Evolutionary conservation across 2,329 filamentous ascomycete species (phyloP).

Genomic region (Clonostachys solani): DNA sequence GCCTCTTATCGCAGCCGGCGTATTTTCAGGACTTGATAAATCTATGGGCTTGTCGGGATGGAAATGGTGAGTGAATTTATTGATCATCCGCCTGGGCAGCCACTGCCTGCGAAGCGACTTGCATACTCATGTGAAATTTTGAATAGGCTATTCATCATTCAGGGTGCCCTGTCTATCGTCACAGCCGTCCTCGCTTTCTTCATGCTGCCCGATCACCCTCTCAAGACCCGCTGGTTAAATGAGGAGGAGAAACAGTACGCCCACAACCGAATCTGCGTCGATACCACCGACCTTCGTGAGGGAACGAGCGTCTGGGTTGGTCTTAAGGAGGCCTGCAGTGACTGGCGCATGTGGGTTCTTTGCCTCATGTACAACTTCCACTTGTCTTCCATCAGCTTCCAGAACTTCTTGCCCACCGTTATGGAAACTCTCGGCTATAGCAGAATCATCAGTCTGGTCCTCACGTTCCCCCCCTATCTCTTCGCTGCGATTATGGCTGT

Average conservation of each 20-base stretch:
- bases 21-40: slow-evolving; percentile 36
- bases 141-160: slow-evolving; percentile 57
- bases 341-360: slow-evolving; percentile 44
- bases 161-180: slow-evolving; percentile 41
- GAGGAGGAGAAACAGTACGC: slow-evolving; percentile 38
- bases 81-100: slow-evolving; percentile 16
- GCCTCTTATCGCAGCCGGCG: slow-evolving; percentile 42
- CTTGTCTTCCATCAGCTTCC: slow-evolving; percentile 31
- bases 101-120: slow-evolving; percentile 26
- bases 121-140: slow-evolving; percentile 23
- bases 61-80: slow-evolving; percentile 63
- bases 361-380: slow-evolving; percentile 47
- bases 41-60: slow-evolving; percentile 52
- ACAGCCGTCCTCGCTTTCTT: slow-evolving; percentile 18
- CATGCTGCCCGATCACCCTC: slow-evolving; percentile 28
- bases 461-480: slow-evolving; percentile 32
- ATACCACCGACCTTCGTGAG: slow-evolving; percentile 36
- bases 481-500: slow-evolving; percentile 19
- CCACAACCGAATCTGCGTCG: slow-evolving; percentile 32
- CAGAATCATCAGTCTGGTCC: slow-evolving; percentile 39
- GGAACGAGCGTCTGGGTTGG: slow-evolving; percentile 35
- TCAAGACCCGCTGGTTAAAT: slow-evolving; percentile 34
- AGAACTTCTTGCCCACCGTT: slow-evolving; percentile 19
- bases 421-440: slow-evolving; percentile 32
- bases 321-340: slow-evolving; percentile 34